Base-by-base conservation (phyloP, 192 early-diverging fungal species). In the Backusella parvicylindrica region DNA sequence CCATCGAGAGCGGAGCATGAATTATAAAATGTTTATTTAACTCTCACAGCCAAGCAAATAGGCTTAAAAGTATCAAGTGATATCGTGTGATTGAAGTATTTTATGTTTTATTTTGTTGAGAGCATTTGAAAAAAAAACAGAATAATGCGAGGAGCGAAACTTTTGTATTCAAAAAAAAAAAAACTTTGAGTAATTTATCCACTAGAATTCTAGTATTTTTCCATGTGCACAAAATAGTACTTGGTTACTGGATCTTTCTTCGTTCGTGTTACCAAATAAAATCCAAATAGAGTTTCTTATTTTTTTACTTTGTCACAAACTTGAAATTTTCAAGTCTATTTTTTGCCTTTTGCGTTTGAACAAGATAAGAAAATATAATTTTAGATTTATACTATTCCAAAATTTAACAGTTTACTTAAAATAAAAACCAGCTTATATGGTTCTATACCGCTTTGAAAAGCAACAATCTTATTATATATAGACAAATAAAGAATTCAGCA, bases 41-140 rank as follows among this genome's bases (percentile, higher is more conserved):
- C 26, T 28, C 26, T 60, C 53, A 60, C 53, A 60, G 53, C 53
- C 53, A 60, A 60, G 53, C 53, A 60, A 60, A 60, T 60, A 23
- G 53, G 53, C 53, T 60, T 60, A 60, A 60, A 60, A 60, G 53
- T 60, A 60, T 60, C 53, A 60, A 60, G 53, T 60, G 53, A 60
- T 28, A 60, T 60, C 53, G 53, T 60, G 53, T 60, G 53, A 60
- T 60, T 60, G 53, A 28, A 60, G 26, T 28, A 28, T n/a, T 8
- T 23, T 21, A n/a, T 21, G n/a, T 21, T 21, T 50, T 50, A 7
- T 60, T 60, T 60, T 56, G 8, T 13, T 56, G 23, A 56, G 53
- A 12, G 53, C 21, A 47, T 47, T 47, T 47, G n/a, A 13, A 28
- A 60, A 49, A 60, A 60, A 60, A 23, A 28, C 53, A 60, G 53